Evolutionary conservation across 169 alveolate genomes (phyloP), one percentile per base, ranked within the genome.

Genomic region (Plasmodium gonderi): DNA sequence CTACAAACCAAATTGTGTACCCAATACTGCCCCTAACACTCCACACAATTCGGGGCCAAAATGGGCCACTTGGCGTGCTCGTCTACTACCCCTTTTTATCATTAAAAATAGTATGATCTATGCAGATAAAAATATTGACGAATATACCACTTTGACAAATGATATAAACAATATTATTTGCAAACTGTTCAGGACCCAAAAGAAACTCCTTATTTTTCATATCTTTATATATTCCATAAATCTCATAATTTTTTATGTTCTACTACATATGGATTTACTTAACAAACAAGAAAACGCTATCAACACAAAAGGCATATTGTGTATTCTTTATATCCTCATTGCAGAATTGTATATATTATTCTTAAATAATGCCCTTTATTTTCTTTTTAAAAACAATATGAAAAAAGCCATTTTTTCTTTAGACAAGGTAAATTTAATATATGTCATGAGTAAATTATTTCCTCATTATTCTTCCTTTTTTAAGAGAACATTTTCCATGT

Each of bases 341-440:
- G 40, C 77, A 14, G 83, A 83, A 44, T 47, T 83, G 42, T 83
- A 83, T 60, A 47, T 83, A 83, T 60, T 83, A 45, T 36, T 83
- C 12, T 31, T 83, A 45, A 83, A 83, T 76, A 83, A 83, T 42
- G 51, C 47, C 20, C 38, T 69, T 49, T 83, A 69, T 33, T 72
- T 83, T 83, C 23, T 83, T 49, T 17, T 83, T 1, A 83, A 69
- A 72, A 29, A 36, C 26, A 7, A 72, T 7, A 69, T 83, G 29
- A 26, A 23, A 83, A 74, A 83, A 49, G 60, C 38, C 14, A 33
- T 83, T 47, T 68, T 47, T 36, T 17, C 54, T 40, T 42, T 83
- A 36, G 92, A 83, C 44, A 83, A 60, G 60, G 76, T 64, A 31
- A 83, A 83, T 72, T 83, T 83, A 83, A 74, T 83, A 69, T 12